Percentiles rank a stretch among this genome's conserved stretches.
phyloP scores from a whole-genome alignment of 2,329 filamentous ascomycete genomes.

The Penicillium hordei region DNA sequence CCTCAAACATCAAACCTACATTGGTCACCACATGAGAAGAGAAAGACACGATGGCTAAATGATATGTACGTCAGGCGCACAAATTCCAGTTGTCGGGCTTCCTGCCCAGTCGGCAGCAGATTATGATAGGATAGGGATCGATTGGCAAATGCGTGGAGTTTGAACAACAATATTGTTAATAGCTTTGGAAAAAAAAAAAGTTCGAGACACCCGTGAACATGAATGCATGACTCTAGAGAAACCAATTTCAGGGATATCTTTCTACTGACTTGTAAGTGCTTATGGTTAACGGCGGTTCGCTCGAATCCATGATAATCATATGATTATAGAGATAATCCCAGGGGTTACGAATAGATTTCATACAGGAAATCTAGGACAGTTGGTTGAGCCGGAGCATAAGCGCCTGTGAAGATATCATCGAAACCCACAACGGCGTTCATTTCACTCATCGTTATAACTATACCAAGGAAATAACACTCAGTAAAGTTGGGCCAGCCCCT shows the following conservation, averaged over 20 bases:
- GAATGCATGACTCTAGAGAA: neutral
- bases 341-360: neutral
- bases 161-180: neutral
- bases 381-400: neutral
- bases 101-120: neutral
- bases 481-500: too few relatives aligned
- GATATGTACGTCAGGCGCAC: neutral
- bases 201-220: neutral
- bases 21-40: neutral
- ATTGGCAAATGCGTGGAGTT: neutral
- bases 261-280: neutral
- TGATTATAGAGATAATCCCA: neutral
- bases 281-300: slow-evolving; percentile 29
- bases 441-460: too few relatives aligned
- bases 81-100: neutral
- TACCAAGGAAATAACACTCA: too few relatives aligned
- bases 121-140: neutral
- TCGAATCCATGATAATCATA: slow-evolving; percentile 21
- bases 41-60: neutral
- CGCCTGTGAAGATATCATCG: neutral
- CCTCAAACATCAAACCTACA: slow-evolving; percentile 24
- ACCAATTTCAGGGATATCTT: neutral
- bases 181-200: neutral
- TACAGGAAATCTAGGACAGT: neutral
- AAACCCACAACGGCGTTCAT: neutral